phyloP scores from a whole-genome alignment of 225 moss, liverwort and hornwort genomes.

The Climacium dendroides region DNA sequence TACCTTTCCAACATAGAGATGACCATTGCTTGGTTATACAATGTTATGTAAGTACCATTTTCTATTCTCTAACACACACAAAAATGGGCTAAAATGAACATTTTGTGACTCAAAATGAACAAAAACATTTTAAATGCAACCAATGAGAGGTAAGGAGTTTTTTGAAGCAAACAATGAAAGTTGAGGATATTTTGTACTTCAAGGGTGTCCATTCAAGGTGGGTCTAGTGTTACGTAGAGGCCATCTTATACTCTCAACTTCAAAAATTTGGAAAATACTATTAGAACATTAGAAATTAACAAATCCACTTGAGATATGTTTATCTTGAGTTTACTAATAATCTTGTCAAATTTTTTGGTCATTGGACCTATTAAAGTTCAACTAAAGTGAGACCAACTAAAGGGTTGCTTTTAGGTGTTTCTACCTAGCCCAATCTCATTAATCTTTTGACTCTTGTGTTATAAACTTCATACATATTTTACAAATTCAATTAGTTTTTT shows the following conservation, averaged over 20 bases:
- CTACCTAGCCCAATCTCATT: background rate
- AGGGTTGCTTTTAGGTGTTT: background rate
- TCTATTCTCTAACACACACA: rapidly evolving
- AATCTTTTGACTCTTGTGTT: background rate
- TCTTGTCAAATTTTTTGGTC: background rate
- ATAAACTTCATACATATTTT: background rate
- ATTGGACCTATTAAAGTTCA: too few species aligned
- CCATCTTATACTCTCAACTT: background rate
- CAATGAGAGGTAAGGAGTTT: too few species aligned
- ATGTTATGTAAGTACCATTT: background rate
- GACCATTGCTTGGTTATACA: background rate
- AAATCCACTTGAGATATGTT: rapidly evolving
- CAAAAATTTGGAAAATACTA: background rate
- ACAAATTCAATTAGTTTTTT: background rate
- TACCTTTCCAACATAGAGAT: rapidly evolving
- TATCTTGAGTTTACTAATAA: background rate
- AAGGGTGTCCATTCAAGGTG: background rate
- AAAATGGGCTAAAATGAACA: background rate
- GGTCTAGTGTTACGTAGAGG: rapidly evolving
- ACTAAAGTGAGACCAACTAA: too few species aligned
- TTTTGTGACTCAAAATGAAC: background rate
- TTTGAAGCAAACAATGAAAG: too few species aligned
- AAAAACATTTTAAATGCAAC: background rate
- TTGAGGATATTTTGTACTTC: background rate
- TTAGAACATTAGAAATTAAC: rapidly evolving